Conservation (phyloP, 352 stramenopile species). For the Phytopythium cucurbitacearum region DNA sequence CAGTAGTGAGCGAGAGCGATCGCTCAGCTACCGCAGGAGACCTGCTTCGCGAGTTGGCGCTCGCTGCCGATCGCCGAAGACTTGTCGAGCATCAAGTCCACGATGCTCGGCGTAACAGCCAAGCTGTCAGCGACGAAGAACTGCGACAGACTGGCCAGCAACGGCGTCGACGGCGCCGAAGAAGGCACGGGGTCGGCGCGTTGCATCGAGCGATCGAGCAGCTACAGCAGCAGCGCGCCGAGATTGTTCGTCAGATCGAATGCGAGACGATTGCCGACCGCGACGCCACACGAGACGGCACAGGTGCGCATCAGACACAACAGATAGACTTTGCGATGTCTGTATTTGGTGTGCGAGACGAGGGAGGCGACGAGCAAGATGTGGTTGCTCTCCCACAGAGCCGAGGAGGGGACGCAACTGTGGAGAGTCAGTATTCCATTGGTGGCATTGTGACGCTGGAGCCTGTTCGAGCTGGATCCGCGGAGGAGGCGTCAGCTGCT, state of each 20-base stretch:
- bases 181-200: background rate
- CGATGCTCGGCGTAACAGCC: constrained; percentile 2
- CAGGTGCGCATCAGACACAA: no score
- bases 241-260: constrained; percentile 47
- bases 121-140: background rate
- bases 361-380: background rate
- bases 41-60: constrained; percentile 35
- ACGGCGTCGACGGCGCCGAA: background rate
- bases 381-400: background rate
- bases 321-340: no score
- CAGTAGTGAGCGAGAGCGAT: background rate
- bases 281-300: background rate
- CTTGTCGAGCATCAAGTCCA: constrained; percentile 34
- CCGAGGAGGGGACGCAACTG: background rate
- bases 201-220: constrained; percentile 34
- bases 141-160: constrained; percentile 8
- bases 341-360: background rate
- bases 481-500: background rate
- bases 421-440: constrained; percentile 48
- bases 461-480: constrained; percentile 9
- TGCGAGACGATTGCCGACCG: constrained; percentile 12
- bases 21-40: constrained; percentile 11
- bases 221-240: constrained; percentile 36
- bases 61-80: constrained; percentile 21
- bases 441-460: constrained; percentile 53